Evolutionary conservation across 139 green algal species (phyloP).

Genomic region (Pleodorina starrii): DNA sequence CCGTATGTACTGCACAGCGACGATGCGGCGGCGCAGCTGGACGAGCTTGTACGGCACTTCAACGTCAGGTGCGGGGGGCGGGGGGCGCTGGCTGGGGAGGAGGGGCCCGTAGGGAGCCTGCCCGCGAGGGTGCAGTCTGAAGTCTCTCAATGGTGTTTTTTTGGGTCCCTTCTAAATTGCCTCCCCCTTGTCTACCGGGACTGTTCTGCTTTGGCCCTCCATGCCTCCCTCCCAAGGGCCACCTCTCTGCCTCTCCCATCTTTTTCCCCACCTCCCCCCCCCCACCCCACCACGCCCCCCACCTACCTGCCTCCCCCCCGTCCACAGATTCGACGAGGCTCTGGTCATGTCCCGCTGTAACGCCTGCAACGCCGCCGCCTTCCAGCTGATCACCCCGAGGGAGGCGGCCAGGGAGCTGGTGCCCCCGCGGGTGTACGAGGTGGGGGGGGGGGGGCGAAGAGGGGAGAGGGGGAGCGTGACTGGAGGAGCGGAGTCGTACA

Average conservation of each 20-base stretch:
- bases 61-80: constrained; percentile 41
- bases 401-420: constrained; percentile 48
- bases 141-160: too few species aligned
- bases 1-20: constrained; percentile 60
- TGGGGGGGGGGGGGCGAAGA: neutral
- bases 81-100: too few species aligned
- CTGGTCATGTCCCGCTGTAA: constrained; percentile 61
- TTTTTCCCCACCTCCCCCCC: neutral
- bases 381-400: constrained; percentile 47
- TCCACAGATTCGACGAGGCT: constrained; percentile 54
- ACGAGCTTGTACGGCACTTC: constrained; percentile 65
- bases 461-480: too few species aligned
- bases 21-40: constrained; percentile 63
- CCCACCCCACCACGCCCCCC: neutral
- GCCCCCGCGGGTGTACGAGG: constrained; percentile 45
- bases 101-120: too few species aligned
- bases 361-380: constrained; percentile 68
- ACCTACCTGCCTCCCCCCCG: neutral
- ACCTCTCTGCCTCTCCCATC: too few species aligned
- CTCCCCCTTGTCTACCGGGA: too few species aligned
- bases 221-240: too few species aligned
- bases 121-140: too few species aligned
- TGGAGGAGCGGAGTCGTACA: too few species aligned
- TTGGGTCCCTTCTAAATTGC: too few species aligned
- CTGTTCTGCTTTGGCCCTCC: too few species aligned